Percentiles rank a stretch among this genome's conserved stretches.
phyloP scores from a whole-genome alignment of 768 basidiomycete species.

The Phylloporus sp. region DNA sequence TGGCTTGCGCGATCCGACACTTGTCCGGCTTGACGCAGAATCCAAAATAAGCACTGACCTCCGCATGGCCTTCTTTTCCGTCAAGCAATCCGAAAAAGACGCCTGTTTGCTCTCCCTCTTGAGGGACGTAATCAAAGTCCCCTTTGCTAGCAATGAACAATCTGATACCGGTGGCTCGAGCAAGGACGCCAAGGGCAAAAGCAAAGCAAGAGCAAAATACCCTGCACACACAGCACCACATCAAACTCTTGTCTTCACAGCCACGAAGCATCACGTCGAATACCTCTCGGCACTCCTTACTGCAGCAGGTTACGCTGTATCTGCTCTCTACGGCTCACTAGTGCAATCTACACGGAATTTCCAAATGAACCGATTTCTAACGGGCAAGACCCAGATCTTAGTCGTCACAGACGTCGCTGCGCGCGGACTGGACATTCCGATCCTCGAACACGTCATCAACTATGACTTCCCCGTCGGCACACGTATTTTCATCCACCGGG shows the following conservation, averaged over 20 bases:
- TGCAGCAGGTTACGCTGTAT: constrained; percentile 81
- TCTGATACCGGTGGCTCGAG: constrained; percentile 20
- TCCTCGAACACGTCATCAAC: constrained; percentile 95
- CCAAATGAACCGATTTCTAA: constrained; percentile 90
- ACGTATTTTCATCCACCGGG: constrained; percentile 92
- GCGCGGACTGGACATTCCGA: constrained; percentile 95
- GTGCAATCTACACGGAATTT: constrained; percentile 86
- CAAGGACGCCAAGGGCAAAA: constrained; percentile 46
- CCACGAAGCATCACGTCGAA: constrained; percentile 98
- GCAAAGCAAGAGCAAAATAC: constrained; percentile 47
- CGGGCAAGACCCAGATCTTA: constrained; percentile 72
- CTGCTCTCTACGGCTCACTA: constrained; percentile 93
- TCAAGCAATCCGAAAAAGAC: constrained; percentile 92
- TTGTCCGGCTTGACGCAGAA: constrained; percentile 94
- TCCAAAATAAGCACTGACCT: constrained; percentile 93
- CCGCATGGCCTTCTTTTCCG: constrained; percentile 89
- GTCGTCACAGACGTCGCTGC: constrained; percentile 99
- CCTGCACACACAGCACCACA: constrained; percentile 62
- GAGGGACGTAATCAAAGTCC: constrained; percentile 83
- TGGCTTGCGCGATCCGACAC: constrained; percentile 87
- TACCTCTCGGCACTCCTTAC: constrained; percentile 78
- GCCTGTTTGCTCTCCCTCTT: constrained; percentile 82
- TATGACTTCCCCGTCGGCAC: constrained; percentile 97
- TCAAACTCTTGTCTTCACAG: constrained; percentile 92
- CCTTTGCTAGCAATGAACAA: constrained; percentile 41